phyloP scores from a whole-genome alignment of 1,284 basidiomycete species.

The Takashimella koratensis region DNA sequence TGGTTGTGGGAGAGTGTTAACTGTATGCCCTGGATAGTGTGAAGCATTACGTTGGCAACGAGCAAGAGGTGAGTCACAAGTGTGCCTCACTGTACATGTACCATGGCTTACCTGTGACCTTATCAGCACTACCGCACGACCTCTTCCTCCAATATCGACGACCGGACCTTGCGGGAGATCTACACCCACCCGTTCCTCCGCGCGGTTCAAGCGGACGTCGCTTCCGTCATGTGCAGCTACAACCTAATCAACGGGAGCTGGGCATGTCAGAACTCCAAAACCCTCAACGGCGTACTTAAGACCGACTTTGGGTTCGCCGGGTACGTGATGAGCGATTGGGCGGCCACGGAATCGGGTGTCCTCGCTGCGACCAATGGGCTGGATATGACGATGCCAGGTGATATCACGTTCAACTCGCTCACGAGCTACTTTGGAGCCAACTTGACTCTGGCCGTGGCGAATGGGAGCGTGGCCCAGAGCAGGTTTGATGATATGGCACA shows the following conservation, averaged over 20 bases:
- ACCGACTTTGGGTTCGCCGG: conserved; percentile 74
- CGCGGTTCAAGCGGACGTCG: conserved; percentile 70
- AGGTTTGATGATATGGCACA: conserved; percentile 63
- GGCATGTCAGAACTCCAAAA: conserved; percentile 65
- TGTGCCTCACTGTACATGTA: not conserved
- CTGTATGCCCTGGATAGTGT: conserved; percentile 52
- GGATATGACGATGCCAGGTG: conserved; percentile 63
- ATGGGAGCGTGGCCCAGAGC: conserved; percentile 54
- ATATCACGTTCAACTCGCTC: conserved; percentile 53
- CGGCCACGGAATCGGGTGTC: conserved; percentile 56
- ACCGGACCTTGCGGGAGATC: conserved; percentile 59
- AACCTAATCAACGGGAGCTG: conserved; percentile 59
- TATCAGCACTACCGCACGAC: conserved; percentile 40
- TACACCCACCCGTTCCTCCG: conserved; percentile 59
- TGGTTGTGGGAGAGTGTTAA: no score
- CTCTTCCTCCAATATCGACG: conserved; percentile 67
- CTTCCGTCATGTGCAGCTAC: conserved; percentile 74
- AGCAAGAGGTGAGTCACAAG: conserved; percentile 26
- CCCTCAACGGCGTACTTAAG: conserved; percentile 68
- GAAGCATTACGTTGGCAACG: conserved; percentile 60
- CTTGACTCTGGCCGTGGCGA: conserved; percentile 56
- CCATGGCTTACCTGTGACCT: not conserved
- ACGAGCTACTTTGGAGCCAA: conserved; percentile 57
- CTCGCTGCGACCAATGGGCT: conserved; percentile 58
- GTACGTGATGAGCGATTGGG: conserved; percentile 66